Percentiles rank a stretch among this genome's conserved stretches.
Conservation (phyloP, 208 protist species). For the Vickermania spadyakhi region DNA sequence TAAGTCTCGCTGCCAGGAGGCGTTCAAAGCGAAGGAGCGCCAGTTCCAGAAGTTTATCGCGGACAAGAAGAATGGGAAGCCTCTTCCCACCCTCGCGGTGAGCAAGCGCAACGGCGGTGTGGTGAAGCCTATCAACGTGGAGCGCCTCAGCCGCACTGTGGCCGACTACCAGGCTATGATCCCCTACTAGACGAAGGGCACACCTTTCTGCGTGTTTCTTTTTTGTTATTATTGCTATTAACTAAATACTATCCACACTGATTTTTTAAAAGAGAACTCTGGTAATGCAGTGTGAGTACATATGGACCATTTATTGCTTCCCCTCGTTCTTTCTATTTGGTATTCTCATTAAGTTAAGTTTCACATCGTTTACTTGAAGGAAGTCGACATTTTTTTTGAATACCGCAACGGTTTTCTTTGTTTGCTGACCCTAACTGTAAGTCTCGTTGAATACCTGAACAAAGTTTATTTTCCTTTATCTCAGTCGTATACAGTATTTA, state of each 20-base stretch:
- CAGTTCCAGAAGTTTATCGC: constrained; percentile 58
- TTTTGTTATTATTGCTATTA: constrained; percentile 12
- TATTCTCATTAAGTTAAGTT: too few species aligned
- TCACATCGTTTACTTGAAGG: too few species aligned
- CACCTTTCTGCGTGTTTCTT: constrained; percentile 13
- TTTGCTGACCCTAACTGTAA: too few species aligned
- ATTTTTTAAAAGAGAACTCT: constrained; percentile 2
- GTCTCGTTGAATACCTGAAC: too few species aligned
- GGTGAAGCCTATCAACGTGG: constrained; percentile 20
- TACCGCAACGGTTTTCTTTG: too few species aligned
- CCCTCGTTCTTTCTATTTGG: too few species aligned
- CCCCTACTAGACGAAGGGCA: constrained; percentile 20
- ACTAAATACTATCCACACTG: not conserved
- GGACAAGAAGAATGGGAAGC: constrained; percentile 78
- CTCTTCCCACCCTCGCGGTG: constrained; percentile 53
- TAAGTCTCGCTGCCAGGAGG: constrained; percentile 88
- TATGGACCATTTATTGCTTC: not conserved
- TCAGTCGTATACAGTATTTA: too few species aligned
- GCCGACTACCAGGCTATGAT: constrained; percentile 34
- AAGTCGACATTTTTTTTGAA: too few species aligned
- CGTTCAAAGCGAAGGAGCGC: constrained; percentile 81
- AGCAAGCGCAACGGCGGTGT: constrained; percentile 50
- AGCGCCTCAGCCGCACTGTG: constrained; percentile 14
- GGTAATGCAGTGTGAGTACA: not conserved
- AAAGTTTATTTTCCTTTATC: too few species aligned